Percentiles rank a stretch among this genome's conserved stretches.
These are phyloP conservation scores for Russula olivacea DNA, from an alignment of 768 basidiomycete species.

Conservation along the genomic window DNA sequence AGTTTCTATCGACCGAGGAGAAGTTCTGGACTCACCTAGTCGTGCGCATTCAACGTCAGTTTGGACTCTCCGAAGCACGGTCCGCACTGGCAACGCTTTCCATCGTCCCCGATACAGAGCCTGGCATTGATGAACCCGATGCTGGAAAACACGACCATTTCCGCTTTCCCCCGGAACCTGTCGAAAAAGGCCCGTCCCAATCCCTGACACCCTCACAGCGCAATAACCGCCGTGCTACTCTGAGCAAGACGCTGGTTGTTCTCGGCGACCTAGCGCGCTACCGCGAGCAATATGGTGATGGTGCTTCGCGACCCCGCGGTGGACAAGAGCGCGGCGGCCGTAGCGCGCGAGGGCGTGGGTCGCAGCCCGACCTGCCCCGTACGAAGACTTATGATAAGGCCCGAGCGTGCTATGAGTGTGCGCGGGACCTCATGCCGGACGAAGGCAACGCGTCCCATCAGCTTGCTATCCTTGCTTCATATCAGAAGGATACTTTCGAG, in stretches of 20 bases:
- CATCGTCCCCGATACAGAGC: constrained; percentile 40
- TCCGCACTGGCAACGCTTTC: constrained; percentile 52
- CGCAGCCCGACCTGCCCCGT: constrained; percentile 33
- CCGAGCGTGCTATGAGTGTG: constrained; percentile 78
- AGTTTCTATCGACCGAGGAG: constrained; percentile 86
- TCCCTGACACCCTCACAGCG: constrained; percentile 46
- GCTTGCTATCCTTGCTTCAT: constrained; percentile 85
- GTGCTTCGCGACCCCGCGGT: constrained; percentile 54
- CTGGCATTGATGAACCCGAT: constrained; percentile 28
- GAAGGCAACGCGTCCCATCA: constrained; percentile 97
- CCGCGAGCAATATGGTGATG: constrained; percentile 81
- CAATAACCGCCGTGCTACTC: constrained; percentile 59
- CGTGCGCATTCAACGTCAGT: constrained; percentile 65
- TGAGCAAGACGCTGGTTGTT: constrained; percentile 86
- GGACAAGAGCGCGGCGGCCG: constrained; percentile 60
- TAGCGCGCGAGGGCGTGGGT: constrained; percentile 42
- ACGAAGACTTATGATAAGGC: constrained; percentile 65
- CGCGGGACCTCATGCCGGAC: constrained; percentile 71
- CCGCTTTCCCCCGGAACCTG: constrained; percentile 56
- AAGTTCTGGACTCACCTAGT: constrained; percentile 86
- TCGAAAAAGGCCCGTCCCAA: constrained; percentile 30
- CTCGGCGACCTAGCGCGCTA: constrained; percentile 94
- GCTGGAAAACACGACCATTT: constrained; percentile 48
- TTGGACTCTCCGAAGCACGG: constrained; percentile 59
- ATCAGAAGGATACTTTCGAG: constrained; percentile 74